Percentiles rank a stretch among this genome's conserved stretches.
These are phyloP conservation scores for Zygosaccharomyces lentus DNA, from an alignment of 805 yeast species.

Conservation along the genomic window DNA sequence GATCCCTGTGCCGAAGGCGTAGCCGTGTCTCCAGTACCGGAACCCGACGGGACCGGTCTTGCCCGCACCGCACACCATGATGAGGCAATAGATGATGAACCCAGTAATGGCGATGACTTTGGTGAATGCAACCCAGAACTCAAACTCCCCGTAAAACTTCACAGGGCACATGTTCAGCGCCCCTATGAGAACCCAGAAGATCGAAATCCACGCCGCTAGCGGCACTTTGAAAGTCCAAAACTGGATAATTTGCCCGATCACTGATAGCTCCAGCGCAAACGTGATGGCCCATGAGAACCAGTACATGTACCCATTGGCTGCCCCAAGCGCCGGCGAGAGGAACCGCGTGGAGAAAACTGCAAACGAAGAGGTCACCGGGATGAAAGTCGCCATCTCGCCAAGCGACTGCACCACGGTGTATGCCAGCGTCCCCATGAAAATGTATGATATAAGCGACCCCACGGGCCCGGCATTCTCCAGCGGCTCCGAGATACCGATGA, in stretches of 20 bases:
- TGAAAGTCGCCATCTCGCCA: slow-evolving; percentile 79
- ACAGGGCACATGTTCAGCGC: slow-evolving; percentile 61
- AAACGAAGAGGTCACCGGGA: slow-evolving; percentile 64
- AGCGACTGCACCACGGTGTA: slow-evolving; percentile 64
- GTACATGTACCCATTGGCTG: slow-evolving; percentile 67
- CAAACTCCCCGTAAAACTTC: slow-evolving; percentile 66
- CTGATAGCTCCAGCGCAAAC: slow-evolving; percentile 67
- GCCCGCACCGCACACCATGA: slow-evolving; percentile 77
- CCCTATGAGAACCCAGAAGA: slow-evolving; percentile 57
- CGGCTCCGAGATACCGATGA: slow-evolving; percentile 59
- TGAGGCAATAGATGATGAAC: slow-evolving; percentile 60
- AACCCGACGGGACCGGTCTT: slow-evolving; percentile 66
- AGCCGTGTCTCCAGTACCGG: slow-evolving; percentile 78
- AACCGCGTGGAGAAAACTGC: slow-evolving; percentile 66
- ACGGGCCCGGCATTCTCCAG: slow-evolving; percentile 63
- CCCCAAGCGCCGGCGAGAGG: slow-evolving; percentile 67
- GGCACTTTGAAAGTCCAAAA: slow-evolving; percentile 71
- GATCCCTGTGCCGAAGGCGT: slow-evolving; percentile 68
- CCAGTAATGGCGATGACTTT: slow-evolving; percentile 68
- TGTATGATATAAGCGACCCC: slow-evolving; percentile 56
- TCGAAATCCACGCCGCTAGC: slow-evolving; percentile 65
- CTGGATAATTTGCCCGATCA: slow-evolving; percentile 60
- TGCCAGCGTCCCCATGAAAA: slow-evolving; percentile 63
- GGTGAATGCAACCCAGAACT: slow-evolving; percentile 66
- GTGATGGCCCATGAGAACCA: slow-evolving; percentile 80